These are phyloP conservation scores for Aspergillus bertholletiae DNA, from an alignment of 495 filamentous ascomycete species.

Conservation along the genomic window DNA sequence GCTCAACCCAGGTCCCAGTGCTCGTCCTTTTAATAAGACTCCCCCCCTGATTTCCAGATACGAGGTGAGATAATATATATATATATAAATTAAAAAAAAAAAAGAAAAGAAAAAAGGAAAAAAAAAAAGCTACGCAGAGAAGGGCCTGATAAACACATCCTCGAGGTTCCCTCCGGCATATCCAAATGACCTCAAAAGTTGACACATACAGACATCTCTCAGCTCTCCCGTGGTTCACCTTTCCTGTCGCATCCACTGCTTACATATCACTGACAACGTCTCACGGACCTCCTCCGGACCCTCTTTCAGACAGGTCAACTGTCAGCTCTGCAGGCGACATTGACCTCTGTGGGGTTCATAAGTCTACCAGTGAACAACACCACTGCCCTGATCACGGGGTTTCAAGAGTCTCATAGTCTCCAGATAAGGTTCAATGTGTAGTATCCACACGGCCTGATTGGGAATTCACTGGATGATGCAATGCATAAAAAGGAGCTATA, in stretches of 20 bases:
- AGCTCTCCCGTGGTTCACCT: neutral
- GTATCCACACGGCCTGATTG: neutral
- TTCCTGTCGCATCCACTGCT: too few relatives aligned
- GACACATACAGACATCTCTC: neutral
- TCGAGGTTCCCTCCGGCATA: too few relatives aligned
- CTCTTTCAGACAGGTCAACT: neutral
- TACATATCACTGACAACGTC: neutral
- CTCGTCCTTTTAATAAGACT: neutral
- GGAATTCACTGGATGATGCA: neutral
- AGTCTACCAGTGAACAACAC: neutral
- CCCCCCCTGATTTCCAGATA: neutral
- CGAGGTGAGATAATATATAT: neutral
- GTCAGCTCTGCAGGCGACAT: neutral
- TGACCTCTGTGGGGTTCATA: neutral
- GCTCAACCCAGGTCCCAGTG: too few relatives aligned
- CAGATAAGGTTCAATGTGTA: conserved; percentile 2
- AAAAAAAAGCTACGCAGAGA: too few relatives aligned
- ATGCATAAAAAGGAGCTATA: neutral
- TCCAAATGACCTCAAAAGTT: too few relatives aligned
- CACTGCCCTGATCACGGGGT: neutral
- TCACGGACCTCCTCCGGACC: too few relatives aligned
- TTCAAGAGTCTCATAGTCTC: neutral
- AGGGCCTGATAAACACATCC: too few relatives aligned
- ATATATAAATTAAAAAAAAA: too few relatives aligned
- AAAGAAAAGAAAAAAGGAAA: too few relatives aligned